Evolutionary conservation across 2,329 filamentous ascomycete genomes (phyloP), one percentile per base, ranked within the genome.

Genomic region (Calonectria pteridis): DNA sequence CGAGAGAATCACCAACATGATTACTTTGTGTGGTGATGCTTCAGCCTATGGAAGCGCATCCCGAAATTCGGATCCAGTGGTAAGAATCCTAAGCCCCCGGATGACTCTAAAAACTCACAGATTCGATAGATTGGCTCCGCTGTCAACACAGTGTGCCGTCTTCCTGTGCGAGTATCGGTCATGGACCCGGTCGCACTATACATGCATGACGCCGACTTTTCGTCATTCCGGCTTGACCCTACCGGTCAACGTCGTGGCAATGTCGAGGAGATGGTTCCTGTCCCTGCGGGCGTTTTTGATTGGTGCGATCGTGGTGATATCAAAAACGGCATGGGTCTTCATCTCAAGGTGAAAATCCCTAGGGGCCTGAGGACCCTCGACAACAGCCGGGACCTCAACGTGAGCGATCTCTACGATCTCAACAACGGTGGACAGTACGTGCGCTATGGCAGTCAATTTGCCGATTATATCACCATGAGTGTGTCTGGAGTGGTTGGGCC

Each of bases 381-480:
- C 33, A 3, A 14, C 3, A 62, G 55, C 4, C 55, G 55, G n/a
- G 33, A 62, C 7, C 55, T 62, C 18, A 62, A 62, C 23, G 33
- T 62, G 6, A 62, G 55, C 14, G 55, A 62, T 28, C 55, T 62
- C 14, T 62, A 26, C 16, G 55, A 62, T 10, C 55, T 62, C 33
- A 62, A 62, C 55, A 62, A 62, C 18, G 55, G 55, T 16, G 55
- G 55, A 1, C 55, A 62, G 26, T 62, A 62, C n/a, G 55, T 62
- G n/a, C 55, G 33, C 20, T 62, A 62, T 9, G 55, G 55, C 33
- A 62, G 55, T 26, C 55, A 62, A n/a, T 62, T 62, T 40, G 55
- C 55, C 33, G 55, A 62, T 20, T 62, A 62, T 16, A 28, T 62
- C 4, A 62, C 55, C 31, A 62, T 62, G 55, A 62, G 55, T 20